Evolutionary conservation across 2,329 filamentous ascomycete species (phyloP), one percentile per base, ranked within the genome.

Genomic region (Stagonosporopsis tanaceti): DNA sequence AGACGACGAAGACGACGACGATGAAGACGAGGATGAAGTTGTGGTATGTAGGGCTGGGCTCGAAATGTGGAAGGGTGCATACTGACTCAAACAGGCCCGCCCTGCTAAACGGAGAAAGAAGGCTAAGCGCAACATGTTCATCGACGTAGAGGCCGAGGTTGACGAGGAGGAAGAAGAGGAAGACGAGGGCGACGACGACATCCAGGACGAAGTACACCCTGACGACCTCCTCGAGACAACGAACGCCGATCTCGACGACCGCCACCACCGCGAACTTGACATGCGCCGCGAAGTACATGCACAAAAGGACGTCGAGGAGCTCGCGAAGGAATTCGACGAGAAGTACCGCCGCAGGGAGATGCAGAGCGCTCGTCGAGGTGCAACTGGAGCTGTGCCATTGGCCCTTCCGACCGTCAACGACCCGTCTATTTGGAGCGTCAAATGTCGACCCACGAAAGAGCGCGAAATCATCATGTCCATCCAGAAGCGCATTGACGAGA

Each of bases 71-170:
- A 14, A 22, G 24, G 27, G 42, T 14, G 28, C n/a, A 24, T 59
- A 58, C 65, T 74, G 59, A 76, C 58, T 35, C 27, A 22, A 52
- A 32, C 67, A 88, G 84, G 84, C 83, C 56, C 87, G 92, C 71
- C 91, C 91, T 54, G 86, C 90, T 68, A 98, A 98, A 78, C 90
- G 93, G 56, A 79, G 84, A 72, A 89, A 88, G 76, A 87, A 87
- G 75, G 87, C 90, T 64, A 85, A 85, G 63, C 87, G 92, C 62
- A 91, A 92, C 68, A 89, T 90, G 71, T 97, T 97, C 86, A 88
- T 99, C 79, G 95, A 99, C 87, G 92, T 94, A 71, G 95, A 99
- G 83, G 95, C 95, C 76, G 95, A 97, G 79, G 95, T 99, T 67
- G 95, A 98, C 72, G 95, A 91, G 57, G 88, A 96, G 63, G 94